Percentiles rank a stretch among this genome's conserved stretches.
phyloP scores from a whole-genome alignment of 2,329 filamentous ascomycete species.

The Trichoderma cornu-damae region DNA sequence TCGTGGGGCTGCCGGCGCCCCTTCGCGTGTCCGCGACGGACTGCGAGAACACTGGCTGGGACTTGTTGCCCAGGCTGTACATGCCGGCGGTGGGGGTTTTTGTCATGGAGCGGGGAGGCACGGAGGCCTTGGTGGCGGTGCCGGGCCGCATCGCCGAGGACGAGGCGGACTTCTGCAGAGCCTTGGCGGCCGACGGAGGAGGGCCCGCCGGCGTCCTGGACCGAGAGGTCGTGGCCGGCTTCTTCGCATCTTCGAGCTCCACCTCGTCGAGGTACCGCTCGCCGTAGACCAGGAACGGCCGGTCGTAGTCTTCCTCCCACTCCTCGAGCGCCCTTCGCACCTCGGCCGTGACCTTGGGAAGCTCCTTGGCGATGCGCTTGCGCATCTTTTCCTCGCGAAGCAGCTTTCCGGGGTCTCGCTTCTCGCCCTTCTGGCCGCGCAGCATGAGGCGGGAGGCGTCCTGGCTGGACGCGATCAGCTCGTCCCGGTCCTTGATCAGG shows the following conservation, averaged over 20 bases:
- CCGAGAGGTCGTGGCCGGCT: slow-evolving; percentile 45
- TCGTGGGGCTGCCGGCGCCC: slow-evolving; percentile 38
- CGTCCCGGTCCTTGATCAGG: slow-evolving; percentile 78
- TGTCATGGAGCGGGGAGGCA: slow-evolving; percentile 38
- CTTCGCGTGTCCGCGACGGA: slow-evolving; percentile 24
- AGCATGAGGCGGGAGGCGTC: slow-evolving; percentile 91
- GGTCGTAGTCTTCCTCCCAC: slow-evolving; percentile 92
- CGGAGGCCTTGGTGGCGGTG: slow-evolving; percentile 27
- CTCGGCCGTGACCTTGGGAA: slow-evolving; percentile 87
- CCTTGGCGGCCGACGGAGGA: slow-evolving; percentile 42
- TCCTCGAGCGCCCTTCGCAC: slow-evolving; percentile 72
- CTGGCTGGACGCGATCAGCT: slow-evolving; percentile 83
- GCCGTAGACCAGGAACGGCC: slow-evolving; percentile 88
- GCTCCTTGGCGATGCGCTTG: slow-evolving; percentile 91
- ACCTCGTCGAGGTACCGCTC: slow-evolving; percentile 84
- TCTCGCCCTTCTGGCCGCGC: slow-evolving; percentile 88
- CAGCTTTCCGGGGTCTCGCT: slow-evolving; percentile 87
- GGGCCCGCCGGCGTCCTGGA: slow-evolving; percentile 71
- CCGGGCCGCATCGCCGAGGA: not conserved
- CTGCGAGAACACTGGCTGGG: slow-evolving; percentile 21
- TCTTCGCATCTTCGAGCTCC: slow-evolving; percentile 56
- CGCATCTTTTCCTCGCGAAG: slow-evolving; percentile 97
- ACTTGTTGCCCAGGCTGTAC: slow-evolving; percentile 27
- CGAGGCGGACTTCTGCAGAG: slow-evolving; percentile 19
- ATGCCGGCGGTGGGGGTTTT: slow-evolving; percentile 52